Base-by-base conservation (phyloP, 2,329 filamentous ascomycete species). In the Aspergillus aculeatinus region DNA sequence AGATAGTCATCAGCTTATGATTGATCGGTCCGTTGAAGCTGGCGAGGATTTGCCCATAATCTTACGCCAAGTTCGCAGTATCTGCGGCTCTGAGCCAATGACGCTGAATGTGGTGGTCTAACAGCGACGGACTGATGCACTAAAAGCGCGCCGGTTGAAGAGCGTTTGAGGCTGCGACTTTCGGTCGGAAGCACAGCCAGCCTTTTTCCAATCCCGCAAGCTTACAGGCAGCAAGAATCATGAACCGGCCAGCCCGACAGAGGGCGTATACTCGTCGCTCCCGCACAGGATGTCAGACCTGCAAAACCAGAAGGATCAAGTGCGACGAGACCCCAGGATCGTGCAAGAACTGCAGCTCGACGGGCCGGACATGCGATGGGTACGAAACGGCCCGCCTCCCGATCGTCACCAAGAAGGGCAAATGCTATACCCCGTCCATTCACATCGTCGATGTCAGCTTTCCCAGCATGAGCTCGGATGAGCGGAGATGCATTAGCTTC, bases 311-410 rank as follows among this genome's bases (percentile, higher is more conserved):
- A n/a, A 55, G 59, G 21, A 19, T 68, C 25, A 68, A 67, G 31
- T 68, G 65, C 51, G 75, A 77, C 52, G 74, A 77, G 60, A 61
- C 61, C 4, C 69, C 67, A 16, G 74, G 73, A 16, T 65, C 63
- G 19, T 79, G 76, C 60, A 60, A 68, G 12, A 72, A 72, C 23
- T 79, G 76, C 60, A 60, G 64, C 6, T 72, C 65, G 9, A 76
- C 75, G 2, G 74, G 74, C 11, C 71, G 75, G 4, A 68, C 69
- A 47, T 78, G 76, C 59, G 76, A 77, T 56, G 74, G 76, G 19
- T 78, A 77, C 61, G 65, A 66, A 42, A 21, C 64, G 14, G 48
- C 52, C 27, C 59, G 59, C 47, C 62, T 64, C 11, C 60, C 60
- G 50, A 48, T 35, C 14, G 27, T 35, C 33, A 10, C 11, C 33